Evolutionary conservation across 2,329 filamentous ascomycete species (phyloP).

Genomic region (Lizonia empirigonia): DNA sequence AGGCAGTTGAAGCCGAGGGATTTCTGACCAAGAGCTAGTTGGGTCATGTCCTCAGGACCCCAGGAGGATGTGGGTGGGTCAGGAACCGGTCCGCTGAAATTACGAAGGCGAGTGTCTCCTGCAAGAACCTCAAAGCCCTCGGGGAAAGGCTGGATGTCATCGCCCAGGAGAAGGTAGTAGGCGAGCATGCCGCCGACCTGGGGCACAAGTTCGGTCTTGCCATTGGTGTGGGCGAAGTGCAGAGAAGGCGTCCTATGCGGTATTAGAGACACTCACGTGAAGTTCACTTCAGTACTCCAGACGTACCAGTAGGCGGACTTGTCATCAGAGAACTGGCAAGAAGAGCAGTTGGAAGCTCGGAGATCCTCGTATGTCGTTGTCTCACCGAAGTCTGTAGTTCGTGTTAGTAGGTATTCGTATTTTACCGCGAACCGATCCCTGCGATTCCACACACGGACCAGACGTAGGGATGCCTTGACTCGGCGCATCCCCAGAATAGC

Average conservation of each 20-base stretch:
- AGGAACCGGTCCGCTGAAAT: conserved; percentile 63
- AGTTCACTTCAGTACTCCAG: too few relatives aligned
- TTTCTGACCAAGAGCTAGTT: conserved; percentile 74
- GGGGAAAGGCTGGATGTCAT: conserved; percentile 74
- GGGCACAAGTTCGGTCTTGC: conserved; percentile 68
- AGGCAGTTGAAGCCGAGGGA: conserved; percentile 95
- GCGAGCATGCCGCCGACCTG: conserved; percentile 56
- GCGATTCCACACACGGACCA: conserved; percentile 4
- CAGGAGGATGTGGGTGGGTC: conserved; percentile 73
- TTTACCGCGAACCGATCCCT: conserved; percentile 15
- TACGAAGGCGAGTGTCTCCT: conserved; percentile 66
- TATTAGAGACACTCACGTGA: conserved; percentile 2
- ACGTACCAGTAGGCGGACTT: conserved; percentile 51
- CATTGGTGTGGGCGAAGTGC: conserved; percentile 69
- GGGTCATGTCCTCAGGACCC: conserved; percentile 67
- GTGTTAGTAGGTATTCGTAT: conserved; percentile 35
- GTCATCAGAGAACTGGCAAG: conserved; percentile 59
- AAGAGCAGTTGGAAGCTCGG: conserved; percentile 69
- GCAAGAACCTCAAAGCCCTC: conserved; percentile 72
- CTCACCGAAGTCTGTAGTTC: conserved; percentile 59
- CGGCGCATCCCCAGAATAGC: conserved; percentile 5
- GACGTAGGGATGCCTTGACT: not conserved
- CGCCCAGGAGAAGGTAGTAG: conserved; percentile 82
- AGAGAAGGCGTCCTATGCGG: conserved; percentile 62
- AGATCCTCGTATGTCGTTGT: conserved; percentile 67